Evolutionary conservation across 2,329 filamentous ascomycete species (phyloP).

Genomic region (Phaeosphaeria sp.): DNA sequence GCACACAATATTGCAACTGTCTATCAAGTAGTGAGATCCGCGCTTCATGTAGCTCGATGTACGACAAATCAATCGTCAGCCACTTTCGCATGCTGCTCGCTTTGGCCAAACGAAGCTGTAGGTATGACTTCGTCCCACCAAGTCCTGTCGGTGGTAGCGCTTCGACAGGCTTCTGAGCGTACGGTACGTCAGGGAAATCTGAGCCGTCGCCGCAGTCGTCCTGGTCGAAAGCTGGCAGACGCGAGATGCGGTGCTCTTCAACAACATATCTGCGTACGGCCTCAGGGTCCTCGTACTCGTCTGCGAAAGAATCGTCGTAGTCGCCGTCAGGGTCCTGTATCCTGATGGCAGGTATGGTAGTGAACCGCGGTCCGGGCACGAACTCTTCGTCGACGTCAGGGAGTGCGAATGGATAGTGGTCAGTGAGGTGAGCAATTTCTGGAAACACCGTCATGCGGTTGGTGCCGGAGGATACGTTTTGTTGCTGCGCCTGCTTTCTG

Average conservation of each 20-base stretch:
- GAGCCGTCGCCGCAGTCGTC: constrained; percentile 42
- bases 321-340: constrained; percentile 8
- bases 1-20: constrained; percentile 52
- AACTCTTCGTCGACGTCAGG: background rate
- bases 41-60: constrained; percentile 53
- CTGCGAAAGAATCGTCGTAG: constrained; percentile 1
- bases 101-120: constrained; percentile 52
- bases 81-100: constrained; percentile 54
- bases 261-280: constrained; percentile 16
- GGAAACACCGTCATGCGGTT: background rate
- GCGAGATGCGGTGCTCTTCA: constrained; percentile 32
- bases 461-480: background rate
- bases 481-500: constrained; percentile 6
- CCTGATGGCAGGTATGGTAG: constrained; percentile 7
- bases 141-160: background rate
- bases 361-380: background rate
- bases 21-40: constrained; percentile 51
- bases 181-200: constrained; percentile 30
- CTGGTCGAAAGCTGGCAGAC: constrained; percentile 33
- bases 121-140: constrained; percentile 1
- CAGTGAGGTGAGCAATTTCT: background rate
- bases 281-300: constrained; percentile 7
- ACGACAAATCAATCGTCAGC: constrained; percentile 57
- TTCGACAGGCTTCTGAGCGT: constrained; percentile 17
- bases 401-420: background rate